Base-by-base conservation (phyloP, 441 rosid species). In the Monsonia emarginata region DNA sequence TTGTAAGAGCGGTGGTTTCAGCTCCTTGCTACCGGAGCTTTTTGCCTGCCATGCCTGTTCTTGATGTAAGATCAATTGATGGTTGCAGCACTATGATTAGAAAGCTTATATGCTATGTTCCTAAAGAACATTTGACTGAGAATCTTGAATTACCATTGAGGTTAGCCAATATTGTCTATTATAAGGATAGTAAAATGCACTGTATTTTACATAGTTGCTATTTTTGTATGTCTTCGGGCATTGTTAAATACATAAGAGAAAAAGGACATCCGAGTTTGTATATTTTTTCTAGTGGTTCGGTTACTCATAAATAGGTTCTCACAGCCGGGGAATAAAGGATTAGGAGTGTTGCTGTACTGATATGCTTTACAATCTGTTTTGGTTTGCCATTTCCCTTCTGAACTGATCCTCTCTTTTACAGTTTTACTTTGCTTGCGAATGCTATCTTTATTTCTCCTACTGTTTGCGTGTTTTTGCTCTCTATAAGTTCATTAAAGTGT, bases 141-240 rank as follows among this genome's bases (percentile, higher is more conserved):
- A 68, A 69, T 63, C 63, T 72, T 48, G 75, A 82, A 24, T 68
- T 79, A 65, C 91, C 94, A 32, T 58, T 76, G 60, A 88, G 97
- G 95, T 90, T 64, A 25, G 78, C 54, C 19, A 56, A 56, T 56
- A 56, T 56, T 56, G 1, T 56, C 6, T 56, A 24, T n/a, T 13
- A 1, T 19, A 19, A 50, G 57, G 3, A 11, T 7, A 18, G 3
- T 27, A 26, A 18, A 14, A 69, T 57, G 52, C 66, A 62, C 62
- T 67, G 73, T 44, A 69, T 30, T 54, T 22, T 22, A 25, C 16
- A 11, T 56, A 7, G 11, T 56, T 56, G 18, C 61, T 14, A 56
- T 25, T 4, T 4, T 11, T 14, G 21, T 18, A 4, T 25, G 61
- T 56, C 61, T 25, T 4, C 56, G 5, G 56, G 1, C 56, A 56